Evolutionary conservation across 345 rosid genomes (phyloP).

Genomic region (Leavenworthia alabamica): DNA sequence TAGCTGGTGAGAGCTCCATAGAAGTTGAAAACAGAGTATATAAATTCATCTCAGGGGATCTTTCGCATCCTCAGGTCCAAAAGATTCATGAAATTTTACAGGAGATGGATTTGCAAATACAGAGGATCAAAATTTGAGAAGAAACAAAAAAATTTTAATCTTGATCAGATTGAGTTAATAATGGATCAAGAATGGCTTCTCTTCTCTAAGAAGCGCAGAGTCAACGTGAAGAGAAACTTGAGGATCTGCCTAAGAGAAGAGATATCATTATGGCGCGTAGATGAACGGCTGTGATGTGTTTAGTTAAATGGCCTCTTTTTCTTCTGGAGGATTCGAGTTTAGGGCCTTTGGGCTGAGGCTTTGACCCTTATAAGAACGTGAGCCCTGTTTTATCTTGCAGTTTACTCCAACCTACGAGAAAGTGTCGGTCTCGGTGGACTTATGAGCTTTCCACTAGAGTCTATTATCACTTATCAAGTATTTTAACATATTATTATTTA

Average conservation of each 20-base stretch:
- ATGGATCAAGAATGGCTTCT: neutral
- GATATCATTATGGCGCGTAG: neutral
- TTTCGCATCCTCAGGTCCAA: constrained; percentile 38
- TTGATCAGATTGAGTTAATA: neutral
- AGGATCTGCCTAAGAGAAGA: neutral
- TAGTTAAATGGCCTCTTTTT: neutral
- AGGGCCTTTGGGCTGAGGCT: neutral
- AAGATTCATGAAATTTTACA: constrained; percentile 35
- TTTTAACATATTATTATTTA: too few relatives aligned
- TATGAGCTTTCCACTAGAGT: too few relatives aligned
- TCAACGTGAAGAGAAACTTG: neutral
- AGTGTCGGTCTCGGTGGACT: too few relatives aligned
- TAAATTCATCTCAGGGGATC: constrained; percentile 51
- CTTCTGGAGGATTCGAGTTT: neutral
- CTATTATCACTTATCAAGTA: neutral
- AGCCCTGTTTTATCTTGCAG: too few relatives aligned
- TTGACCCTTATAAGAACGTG: neutral
- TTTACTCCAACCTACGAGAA: too few relatives aligned
- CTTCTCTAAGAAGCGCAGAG: neutral
- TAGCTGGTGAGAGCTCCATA: constrained; percentile 59
- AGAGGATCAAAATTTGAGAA: constrained; percentile 10
- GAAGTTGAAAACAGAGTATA: constrained; percentile 43
- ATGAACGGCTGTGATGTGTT: neutral
- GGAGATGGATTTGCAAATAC: constrained; percentile 36
- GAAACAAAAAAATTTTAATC: neutral